Percentiles rank a stretch among this genome's conserved stretches.
Evolutionary conservation across 2,329 filamentous ascomycete species (phyloP).

Genomic region (Ilyonectria mors-panacis): DNA sequence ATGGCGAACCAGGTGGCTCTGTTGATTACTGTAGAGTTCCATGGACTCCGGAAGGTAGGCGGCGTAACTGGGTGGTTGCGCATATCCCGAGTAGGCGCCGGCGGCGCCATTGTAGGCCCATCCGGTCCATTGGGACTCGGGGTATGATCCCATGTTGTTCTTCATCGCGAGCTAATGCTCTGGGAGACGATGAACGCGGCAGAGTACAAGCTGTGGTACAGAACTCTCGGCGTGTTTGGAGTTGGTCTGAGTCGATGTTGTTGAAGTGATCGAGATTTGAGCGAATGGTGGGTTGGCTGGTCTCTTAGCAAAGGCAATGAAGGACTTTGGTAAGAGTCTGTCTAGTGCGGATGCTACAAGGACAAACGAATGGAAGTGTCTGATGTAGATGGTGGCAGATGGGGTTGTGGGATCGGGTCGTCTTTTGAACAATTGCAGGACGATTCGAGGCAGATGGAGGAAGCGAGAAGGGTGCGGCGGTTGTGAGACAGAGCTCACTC

Average conservation of each 20-base stretch:
- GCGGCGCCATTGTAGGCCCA: conserved; percentile 52
- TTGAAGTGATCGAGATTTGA: conserved; percentile 10
- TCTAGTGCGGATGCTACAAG: conserved; percentile 28
- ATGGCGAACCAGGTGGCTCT: conserved; percentile 55
- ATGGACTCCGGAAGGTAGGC: conserved; percentile 57
- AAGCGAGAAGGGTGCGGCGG: conserved; percentile 52
- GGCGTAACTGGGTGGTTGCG: conserved; percentile 53
- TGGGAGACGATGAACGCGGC: conserved; percentile 26
- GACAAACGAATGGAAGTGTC: conserved; percentile 42
- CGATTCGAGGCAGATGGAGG: conserved; percentile 40
- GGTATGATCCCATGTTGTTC: conserved; percentile 53
- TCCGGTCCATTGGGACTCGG: conserved; percentile 54
- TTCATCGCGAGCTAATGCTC: conserved; percentile 39
- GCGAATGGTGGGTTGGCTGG: conserved; percentile 33
- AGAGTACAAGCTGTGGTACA: background rate
- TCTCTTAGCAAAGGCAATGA: conserved; percentile 32
- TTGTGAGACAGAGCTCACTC: conserved; percentile 53
- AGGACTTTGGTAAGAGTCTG: conserved; percentile 41
- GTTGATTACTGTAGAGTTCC: conserved; percentile 56
- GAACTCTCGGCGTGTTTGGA: background rate
- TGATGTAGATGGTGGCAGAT: conserved; percentile 31
- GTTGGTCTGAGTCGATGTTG: background rate
- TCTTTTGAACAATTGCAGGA: conserved; percentile 47
- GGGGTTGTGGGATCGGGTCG: conserved; percentile 42
- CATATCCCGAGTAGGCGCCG: conserved; percentile 51